Base-by-base conservation (phyloP, 768 basidiomycete species). In the Leccinum obscurum region DNA sequence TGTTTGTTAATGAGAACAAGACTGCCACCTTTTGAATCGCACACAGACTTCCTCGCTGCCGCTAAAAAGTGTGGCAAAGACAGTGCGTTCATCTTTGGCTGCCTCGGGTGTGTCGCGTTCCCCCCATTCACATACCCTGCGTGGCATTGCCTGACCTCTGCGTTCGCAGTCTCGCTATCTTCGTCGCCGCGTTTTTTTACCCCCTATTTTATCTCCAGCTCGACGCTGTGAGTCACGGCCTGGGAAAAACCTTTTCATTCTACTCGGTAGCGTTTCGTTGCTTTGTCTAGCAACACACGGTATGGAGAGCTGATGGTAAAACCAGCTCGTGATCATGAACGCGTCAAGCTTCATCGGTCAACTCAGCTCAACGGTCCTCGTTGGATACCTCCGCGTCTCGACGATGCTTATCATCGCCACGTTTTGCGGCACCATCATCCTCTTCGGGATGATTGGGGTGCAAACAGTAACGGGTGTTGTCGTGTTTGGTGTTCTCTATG, bases 151-250 rank as follows among this genome's bases (percentile, higher is more conserved):
- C 28, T 58, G 49, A 62, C 56, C 24, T 35, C 1, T 4, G 30
- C 5, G 1, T 15, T 9, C n/a, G 17, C 17, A 75, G 72, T 4
- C 61, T 73, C 44, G 26, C 67, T 9, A 59, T 78, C 34, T 76
- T 75, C 24, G 67, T 79, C 22, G 61, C 76, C 4, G 82, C 80
- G 1, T 69, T 84, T 41, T 86, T 80, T 64, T 83, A 81, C 58
- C 84, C 85, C 1, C 72, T 85, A 28, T 87, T 85, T 72, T 87
- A 84, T 66, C 71, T 88, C 24, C 86, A 88, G 62, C 73, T 87
- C 15, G 77, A 83, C 50, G 77, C 85, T 1, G 76, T 81, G 22
- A 75, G 73, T 54, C 82, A 83, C 51, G 80, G 78, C 1, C 71
- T 85, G 17, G 70, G 75, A 32, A 70, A 76, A 3, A 71, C 68